A percentile compares a stretch with the other conserved stretches of the same genome.
Evolutionary conservation across 805 yeast species (phyloP).

Genomic region (Vanderwaltozyma tropicalis): DNA sequence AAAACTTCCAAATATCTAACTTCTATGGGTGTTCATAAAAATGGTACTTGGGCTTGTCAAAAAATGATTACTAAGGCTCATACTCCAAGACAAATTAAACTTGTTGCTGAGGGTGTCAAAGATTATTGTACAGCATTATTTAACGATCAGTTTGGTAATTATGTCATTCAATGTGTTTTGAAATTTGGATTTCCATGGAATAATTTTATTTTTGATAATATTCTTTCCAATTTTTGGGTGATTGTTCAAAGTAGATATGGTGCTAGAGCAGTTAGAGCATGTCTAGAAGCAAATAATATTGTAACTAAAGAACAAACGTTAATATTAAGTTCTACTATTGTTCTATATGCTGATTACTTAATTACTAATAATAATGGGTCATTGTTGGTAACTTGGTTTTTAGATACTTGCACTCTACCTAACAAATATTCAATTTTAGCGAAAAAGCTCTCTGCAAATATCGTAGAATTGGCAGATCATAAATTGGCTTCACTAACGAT

Average conservation of each 20-base stretch:
- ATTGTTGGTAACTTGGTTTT: constrained; percentile 81
- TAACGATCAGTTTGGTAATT: constrained; percentile 94
- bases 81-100: constrained; percentile 49
- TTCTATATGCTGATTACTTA: constrained; percentile 66
- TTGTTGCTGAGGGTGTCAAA: constrained; percentile 59
- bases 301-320: constrained; percentile 58
- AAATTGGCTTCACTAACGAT: constrained; percentile 79
- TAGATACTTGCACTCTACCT: constrained; percentile 69
- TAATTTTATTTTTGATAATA: constrained; percentile 78
- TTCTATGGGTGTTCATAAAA: constrained; percentile 89
- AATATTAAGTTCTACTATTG: constrained; percentile 66
- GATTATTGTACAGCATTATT: constrained; percentile 79
- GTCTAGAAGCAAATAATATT: constrained; percentile 64
- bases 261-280: constrained; percentile 88
- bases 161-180: constrained; percentile 88
- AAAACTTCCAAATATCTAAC: constrained; percentile 71
- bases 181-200: constrained; percentile 84
- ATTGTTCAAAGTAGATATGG: constrained; percentile 88
- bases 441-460: constrained; percentile 47
- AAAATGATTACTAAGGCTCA: constrained; percentile 73
- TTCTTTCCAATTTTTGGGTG: constrained; percentile 65
- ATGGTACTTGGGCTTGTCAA: constrained; percentile 99
- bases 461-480: constrained; percentile 59
- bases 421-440: constrained; percentile 59
- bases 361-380: constrained; percentile 83